Evolutionary conservation across 139 green algal species (phyloP).

Genomic region (Diplosphaera chodatii): DNA sequence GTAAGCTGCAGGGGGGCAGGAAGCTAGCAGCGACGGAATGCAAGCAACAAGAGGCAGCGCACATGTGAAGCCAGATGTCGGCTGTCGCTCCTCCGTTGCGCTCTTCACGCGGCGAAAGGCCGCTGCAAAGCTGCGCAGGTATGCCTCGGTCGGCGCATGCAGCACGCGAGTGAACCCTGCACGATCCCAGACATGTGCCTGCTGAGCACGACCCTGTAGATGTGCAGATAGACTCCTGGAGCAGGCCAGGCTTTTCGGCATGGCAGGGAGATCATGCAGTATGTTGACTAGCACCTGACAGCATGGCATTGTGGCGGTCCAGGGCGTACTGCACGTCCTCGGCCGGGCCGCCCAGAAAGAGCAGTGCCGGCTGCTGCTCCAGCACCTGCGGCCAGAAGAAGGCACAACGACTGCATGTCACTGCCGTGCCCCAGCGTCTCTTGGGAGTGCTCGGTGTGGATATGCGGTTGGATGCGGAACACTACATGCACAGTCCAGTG

Average conservation of each 20-base stretch:
- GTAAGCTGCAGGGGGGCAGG: too few species aligned
- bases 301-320: not conserved
- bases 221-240: too few species aligned
- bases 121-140: not conserved
- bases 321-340: not conserved
- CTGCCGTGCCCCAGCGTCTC: too few species aligned
- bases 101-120: not conserved
- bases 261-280: too few species aligned
- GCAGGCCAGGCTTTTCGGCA: too few species aligned
- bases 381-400: not conserved
- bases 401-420: too few species aligned
- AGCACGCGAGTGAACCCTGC: not conserved
- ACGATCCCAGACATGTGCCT: too few species aligned
- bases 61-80: not conserved
- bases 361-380: not conserved
- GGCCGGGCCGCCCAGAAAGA: not conserved
- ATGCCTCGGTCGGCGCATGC: not conserved
- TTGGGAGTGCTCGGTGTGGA: too few species aligned
- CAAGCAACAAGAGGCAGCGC: not conserved
- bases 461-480: too few species aligned
- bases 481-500: too few species aligned
- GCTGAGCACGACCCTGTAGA: too few species aligned
- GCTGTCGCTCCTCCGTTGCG: not conserved
- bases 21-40: too few species aligned
- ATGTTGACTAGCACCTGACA: not conserved